Evolutionary conservation across 2,329 filamentous ascomycete genomes (phyloP), one percentile per base, ranked within the genome.

Genomic region (Aspergillus ustus): DNA sequence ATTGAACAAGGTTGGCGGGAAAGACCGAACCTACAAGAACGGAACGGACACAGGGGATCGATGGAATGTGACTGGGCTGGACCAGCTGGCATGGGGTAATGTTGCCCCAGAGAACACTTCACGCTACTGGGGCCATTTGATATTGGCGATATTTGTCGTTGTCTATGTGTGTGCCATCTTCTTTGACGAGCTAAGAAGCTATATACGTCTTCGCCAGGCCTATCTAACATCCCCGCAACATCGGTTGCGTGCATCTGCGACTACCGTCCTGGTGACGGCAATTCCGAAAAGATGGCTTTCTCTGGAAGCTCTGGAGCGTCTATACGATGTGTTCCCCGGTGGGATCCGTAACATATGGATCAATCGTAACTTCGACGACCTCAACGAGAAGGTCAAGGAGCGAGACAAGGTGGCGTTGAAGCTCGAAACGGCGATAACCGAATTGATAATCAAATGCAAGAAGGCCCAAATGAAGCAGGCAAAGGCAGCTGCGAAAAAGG

Each of bases 321-420:
- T 99, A 0, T 99, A 96, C 71, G 95, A 99, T 74, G 93, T 98
- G 1, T 98, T 97, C 69, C 95, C 95, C 0, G 95, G 95, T 20
- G 95, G 95, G 31, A 90, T 99, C 72, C 87, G 92, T 62, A 98
- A 98, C 68, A 91, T 99, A 51, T 99, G 94, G 93, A 89, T 99
- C 69, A 99, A 97, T 62, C 87, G 94, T 63, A 91, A 99, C 72
- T 89, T 92, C 67, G 91, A 93, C 48, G 85, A 89, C 8, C 84
- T 99, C 11, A 85, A 91, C 51, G 90, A 93, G 63, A 98, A 98
- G 74, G 90, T 98, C 50, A 85, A 91, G 52, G 81, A 87, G 65
- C 86, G 95, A 49, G 87, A 93, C 63, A 79, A 84, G 8, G 80
- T 97, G 15, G 92, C 94, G 51, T 75, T 83, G 46, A 81, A 83